Percentiles rank a stretch among this genome's conserved stretches.
phyloP scores from a whole-genome alignment of 441 rosid species.

The Daphne laureola region DNA sequence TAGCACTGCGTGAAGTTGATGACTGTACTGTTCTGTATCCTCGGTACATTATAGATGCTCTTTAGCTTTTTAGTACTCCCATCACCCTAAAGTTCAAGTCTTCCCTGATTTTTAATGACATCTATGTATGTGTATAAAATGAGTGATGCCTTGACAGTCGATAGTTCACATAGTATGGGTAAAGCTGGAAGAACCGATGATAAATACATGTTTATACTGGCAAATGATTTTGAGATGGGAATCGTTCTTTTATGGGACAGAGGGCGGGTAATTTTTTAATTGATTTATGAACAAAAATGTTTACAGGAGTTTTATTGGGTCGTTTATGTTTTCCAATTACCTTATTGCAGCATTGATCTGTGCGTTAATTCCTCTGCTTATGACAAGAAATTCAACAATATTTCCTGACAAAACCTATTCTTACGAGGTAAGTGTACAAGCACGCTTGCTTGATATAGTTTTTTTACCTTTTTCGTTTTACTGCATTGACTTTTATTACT shows the following conservation, averaged over 20 bases:
- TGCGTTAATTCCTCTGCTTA: conserved; percentile 76
- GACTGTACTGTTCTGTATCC: conserved; percentile 29
- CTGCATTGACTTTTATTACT: neutral
- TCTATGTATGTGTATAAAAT: too few species aligned
- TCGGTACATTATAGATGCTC: neutral
- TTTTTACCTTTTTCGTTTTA: conserved; percentile 5
- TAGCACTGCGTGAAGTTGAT: conserved; percentile 62
- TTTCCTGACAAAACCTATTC: conserved; percentile 74
- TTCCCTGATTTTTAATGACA: too few species aligned
- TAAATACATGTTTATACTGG: too few species aligned
- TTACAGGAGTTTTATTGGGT: neutral
- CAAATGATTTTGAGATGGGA: too few species aligned
- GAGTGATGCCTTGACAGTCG: too few species aligned
- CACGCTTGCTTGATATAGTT: conserved; percentile 8
- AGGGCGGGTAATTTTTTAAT: too few species aligned
- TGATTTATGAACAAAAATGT: too few species aligned
- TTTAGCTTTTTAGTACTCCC: neutral
- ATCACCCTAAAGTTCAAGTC: too few species aligned
- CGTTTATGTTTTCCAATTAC: conserved; percentile 1
- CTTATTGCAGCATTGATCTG: conserved; percentile 71
- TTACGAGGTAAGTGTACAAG: conserved; percentile 49
- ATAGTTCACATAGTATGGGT: too few species aligned
- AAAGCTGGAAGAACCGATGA: too few species aligned
- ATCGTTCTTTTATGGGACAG: too few species aligned
- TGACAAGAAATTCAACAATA: conserved; percentile 70